Conservation (phyloP, 495 filamentous ascomycete species). For the Usnea hakonensis region DNA sequence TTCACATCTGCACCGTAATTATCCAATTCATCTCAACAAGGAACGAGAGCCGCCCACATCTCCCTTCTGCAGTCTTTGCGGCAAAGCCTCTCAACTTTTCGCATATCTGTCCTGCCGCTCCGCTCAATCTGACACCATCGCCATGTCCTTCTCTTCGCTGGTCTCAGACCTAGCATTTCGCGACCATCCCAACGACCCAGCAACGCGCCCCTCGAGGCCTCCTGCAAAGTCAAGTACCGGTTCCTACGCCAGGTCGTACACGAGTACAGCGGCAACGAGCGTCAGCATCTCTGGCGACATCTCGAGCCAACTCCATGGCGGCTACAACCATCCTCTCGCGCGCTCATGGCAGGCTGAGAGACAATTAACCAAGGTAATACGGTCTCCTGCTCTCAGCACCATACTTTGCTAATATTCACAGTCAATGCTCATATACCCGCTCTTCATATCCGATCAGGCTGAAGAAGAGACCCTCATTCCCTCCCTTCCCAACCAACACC, state of each 20-base stretch:
- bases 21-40: background rate
- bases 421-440: constrained; percentile 97
- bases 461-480: constrained; percentile 88
- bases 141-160: constrained; percentile 87
- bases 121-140: constrained; percentile 1
- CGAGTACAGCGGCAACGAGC: constrained; percentile 85
- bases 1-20: no score
- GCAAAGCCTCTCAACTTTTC: background rate
- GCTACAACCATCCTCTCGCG: constrained; percentile 86
- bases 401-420: constrained; percentile 28
- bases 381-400: background rate
- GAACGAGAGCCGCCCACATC: background rate
- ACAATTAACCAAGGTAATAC: constrained; percentile 85
- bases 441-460: constrained; percentile 90
- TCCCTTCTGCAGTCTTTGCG: background rate
- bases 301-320: constrained; percentile 87
- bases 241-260: constrained; percentile 53
- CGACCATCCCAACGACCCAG: constrained; percentile 47
- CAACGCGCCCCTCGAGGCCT: constrained; percentile 31
- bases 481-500: constrained; percentile 80
- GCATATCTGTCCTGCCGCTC: background rate
- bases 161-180: constrained; percentile 77
- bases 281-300: constrained; percentile 90
- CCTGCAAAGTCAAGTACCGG: constrained; percentile 45
- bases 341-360: constrained; percentile 93